Evolutionary conservation across 352 stramenopile species (phyloP).

Genomic region (Pythium diclinum): DNA sequence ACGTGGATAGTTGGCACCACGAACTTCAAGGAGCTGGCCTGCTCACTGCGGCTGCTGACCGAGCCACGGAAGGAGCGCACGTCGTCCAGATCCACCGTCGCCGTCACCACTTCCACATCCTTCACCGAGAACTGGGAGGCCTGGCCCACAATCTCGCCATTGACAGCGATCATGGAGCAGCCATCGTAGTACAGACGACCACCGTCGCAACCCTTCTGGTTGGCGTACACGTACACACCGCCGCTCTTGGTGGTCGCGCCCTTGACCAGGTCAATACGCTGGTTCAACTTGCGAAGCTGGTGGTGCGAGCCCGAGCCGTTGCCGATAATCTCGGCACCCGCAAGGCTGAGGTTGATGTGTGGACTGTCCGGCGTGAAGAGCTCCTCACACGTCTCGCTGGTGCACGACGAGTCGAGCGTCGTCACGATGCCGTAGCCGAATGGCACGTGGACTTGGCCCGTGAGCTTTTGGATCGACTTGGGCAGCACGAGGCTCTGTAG

Average conservation of each 20-base stretch:
- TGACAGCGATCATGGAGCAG: constrained; percentile 96
- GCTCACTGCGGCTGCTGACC: constrained; percentile 92
- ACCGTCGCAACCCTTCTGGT: constrained; percentile 97
- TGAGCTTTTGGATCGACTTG: constrained; percentile 81
- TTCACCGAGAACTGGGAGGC: constrained; percentile 95
- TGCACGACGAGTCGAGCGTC: constrained; percentile 84
- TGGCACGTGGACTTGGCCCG: constrained; percentile 67
- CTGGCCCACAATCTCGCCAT: constrained; percentile 95
- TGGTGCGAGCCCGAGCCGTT: constrained; percentile 98
- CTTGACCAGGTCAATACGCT: constrained; percentile 90
- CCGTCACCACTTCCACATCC: constrained; percentile 96
- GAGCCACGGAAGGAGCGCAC: constrained; percentile 94
- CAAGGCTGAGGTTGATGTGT: constrained; percentile 93
- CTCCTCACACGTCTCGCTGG: constrained; percentile 97
- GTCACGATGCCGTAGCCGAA: constrained; percentile 82
- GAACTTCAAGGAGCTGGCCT: constrained; percentile 82
- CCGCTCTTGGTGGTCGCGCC: constrained; percentile 93
- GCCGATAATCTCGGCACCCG: constrained; percentile 96
- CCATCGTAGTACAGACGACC: constrained; percentile 97
- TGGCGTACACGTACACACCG: constrained; percentile 98
- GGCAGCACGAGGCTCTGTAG: constrained; percentile 79
- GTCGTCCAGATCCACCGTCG: constrained; percentile 98
- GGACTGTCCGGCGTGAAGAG: constrained; percentile 95
- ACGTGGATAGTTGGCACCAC: constrained; percentile 72
- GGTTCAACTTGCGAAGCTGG: constrained; percentile 93